Conservation (phyloP, 768 basidiomycete genomes). For the Pisolithus microcarpus region DNA sequence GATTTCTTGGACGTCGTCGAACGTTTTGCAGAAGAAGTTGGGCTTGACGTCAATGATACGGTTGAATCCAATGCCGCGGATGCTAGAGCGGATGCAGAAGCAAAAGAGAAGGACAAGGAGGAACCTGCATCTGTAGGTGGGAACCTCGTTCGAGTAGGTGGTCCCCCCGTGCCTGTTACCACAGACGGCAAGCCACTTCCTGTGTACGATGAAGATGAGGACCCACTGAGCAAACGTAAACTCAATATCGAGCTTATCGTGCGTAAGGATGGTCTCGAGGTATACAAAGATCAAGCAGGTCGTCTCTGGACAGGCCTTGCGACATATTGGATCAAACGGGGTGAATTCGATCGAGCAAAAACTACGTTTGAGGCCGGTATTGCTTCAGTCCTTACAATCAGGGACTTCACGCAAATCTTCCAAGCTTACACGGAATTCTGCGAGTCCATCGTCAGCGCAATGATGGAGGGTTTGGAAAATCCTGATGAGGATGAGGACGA, state of each 20-base stretch:
- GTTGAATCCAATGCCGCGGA: conserved; percentile 45
- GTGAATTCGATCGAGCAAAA: conserved; percentile 88
- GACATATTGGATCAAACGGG: conserved; percentile 97
- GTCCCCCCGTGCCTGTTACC: conserved; percentile 49
- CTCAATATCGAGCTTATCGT: conserved; percentile 87
- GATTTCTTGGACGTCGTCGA: conserved; percentile 93
- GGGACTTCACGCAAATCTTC: conserved; percentile 97
- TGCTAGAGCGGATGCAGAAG: conserved; percentile 42
- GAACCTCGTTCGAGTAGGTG: conserved; percentile 64
- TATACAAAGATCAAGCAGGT: conserved; percentile 97
- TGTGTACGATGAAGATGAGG: conserved; percentile 75
- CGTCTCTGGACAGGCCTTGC: conserved; percentile 93
- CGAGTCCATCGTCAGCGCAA: conserved; percentile 78
- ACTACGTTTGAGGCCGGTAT: conserved; percentile 85
- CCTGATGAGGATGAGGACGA: conserved; percentile 75
- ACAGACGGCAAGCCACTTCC: conserved; percentile 43
- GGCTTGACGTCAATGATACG: conserved; percentile 76
- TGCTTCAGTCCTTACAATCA: conserved; percentile 77
- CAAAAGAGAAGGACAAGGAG: conserved; percentile 27
- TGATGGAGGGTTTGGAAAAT: conserved; percentile 81
- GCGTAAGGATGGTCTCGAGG: conserved; percentile 72
- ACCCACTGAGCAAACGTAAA: conserved; percentile 59
- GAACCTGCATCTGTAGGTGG: conserved; percentile 48
- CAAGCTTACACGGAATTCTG: conserved; percentile 94
- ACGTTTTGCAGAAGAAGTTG: conserved; percentile 85